phyloP scores from a whole-genome alignment of 352 stramenopile genomes.

The Phytophthora idaei region DNA sequence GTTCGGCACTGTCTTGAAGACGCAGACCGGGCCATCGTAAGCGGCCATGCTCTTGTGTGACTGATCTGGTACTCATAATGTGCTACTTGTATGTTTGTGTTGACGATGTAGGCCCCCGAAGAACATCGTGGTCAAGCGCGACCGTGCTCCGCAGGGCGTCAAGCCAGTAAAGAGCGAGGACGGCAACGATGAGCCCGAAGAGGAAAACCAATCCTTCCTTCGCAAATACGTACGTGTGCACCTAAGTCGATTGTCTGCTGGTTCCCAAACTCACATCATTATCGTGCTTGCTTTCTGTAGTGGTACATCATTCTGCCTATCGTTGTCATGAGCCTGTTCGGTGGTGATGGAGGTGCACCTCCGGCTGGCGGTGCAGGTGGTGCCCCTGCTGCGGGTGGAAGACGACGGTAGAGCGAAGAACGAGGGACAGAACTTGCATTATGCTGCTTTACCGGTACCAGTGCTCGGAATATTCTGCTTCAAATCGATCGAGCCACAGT shows the following conservation, averaged over 20 bases:
- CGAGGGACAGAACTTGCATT: constrained; percentile 12
- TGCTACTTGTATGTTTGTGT: neutral
- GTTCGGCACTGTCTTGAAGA: constrained; percentile 61
- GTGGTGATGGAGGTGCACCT: constrained; percentile 52
- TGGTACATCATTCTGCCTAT: constrained; percentile 89
- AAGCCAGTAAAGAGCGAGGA: constrained; percentile 75
- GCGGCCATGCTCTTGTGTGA: constrained; percentile 5
- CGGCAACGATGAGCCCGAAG: constrained; percentile 51
- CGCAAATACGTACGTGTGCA: constrained; percentile 84
- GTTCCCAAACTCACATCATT: constrained; percentile 7
- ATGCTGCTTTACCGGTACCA: neutral
- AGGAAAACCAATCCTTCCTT: constrained; percentile 82
- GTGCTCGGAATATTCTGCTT: neutral
- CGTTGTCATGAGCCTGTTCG: constrained; percentile 76
- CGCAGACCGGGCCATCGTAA: constrained; percentile 70
- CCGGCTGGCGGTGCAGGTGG: constrained; percentile 38
- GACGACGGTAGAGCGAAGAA: constrained; percentile 31
- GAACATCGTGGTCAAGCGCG: constrained; percentile 61
- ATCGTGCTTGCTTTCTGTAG: constrained; percentile 36
- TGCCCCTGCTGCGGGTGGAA: constrained; percentile 35
- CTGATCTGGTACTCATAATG: neutral
- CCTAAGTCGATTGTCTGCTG: neutral
- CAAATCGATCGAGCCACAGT: neutral
- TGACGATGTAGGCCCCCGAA: constrained; percentile 55
- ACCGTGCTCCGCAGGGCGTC: constrained; percentile 71